Evolutionary conservation across 192 early-diverging fungal species (phyloP).

Genomic region (Coemansia sp.): DNA sequence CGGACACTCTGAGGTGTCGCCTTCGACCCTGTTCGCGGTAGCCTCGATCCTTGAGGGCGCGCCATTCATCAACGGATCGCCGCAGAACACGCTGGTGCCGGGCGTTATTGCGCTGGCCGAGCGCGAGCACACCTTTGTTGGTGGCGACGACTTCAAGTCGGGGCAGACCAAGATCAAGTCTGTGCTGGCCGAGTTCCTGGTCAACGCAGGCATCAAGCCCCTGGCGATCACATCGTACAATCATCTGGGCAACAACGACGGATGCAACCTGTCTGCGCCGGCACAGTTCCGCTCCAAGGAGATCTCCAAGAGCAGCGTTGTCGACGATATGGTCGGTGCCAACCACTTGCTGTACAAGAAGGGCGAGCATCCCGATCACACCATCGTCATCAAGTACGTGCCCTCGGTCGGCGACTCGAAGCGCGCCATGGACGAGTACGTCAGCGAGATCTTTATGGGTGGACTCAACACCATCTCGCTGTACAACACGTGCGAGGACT

Average conservation of each 20-base stretch:
- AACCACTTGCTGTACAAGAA: constrained; percentile 90
- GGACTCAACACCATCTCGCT: constrained; percentile 95
- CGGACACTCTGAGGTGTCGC: constrained; percentile 89
- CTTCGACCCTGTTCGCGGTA: constrained; percentile 94
- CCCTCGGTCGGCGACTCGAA: constrained; percentile 96
- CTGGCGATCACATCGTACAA: constrained; percentile 95
- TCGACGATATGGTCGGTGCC: constrained; percentile 98
- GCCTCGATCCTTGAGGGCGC: constrained; percentile 94
- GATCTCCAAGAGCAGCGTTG: constrained; percentile 98
- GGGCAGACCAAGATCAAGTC: constrained; percentile 99
- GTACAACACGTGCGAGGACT: constrained; percentile 99
- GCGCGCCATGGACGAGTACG: constrained; percentile 98
- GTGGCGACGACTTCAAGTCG: constrained; percentile 99
- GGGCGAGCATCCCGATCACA: constrained; percentile 74
- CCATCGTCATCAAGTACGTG: constrained; percentile 98
- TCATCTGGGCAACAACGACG: constrained; percentile 99
- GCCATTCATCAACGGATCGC: constrained; percentile 98
- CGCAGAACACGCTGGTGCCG: constrained; percentile 99
- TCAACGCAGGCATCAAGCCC: constrained; percentile 98
- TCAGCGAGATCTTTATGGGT: constrained; percentile 98
- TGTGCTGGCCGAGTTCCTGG: constrained; percentile 96
- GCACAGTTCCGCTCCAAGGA: constrained; percentile 99
- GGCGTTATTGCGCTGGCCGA: constrained; percentile 89
- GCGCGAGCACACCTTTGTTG: constrained; percentile 86
- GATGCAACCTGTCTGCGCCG: constrained; percentile 94